Conservation (phyloP, 2,329 filamentous ascomycete species). For the Aspergillus luchuensis region DNA sequence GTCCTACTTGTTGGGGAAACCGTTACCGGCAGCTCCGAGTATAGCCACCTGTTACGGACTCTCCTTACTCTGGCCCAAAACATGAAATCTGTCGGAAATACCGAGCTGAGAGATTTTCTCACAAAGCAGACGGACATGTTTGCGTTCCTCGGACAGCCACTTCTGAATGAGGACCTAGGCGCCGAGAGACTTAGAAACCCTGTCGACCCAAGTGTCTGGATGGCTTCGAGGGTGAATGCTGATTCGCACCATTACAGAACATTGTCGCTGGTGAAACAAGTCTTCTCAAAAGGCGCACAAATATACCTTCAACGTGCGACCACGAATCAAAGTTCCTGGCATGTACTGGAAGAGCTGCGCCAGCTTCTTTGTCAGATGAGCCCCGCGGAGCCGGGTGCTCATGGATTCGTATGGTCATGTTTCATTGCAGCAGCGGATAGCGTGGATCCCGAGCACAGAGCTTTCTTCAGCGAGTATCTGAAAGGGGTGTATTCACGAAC, state of each 20-base stretch:
- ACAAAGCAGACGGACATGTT: conserved; percentile 25
- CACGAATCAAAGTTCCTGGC: conserved; percentile 18
- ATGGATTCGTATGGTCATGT: conserved; percentile 47
- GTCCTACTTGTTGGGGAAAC: conserved; percentile 29
- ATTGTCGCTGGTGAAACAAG: conserved; percentile 8
- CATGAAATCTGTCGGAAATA: conserved; percentile 2
- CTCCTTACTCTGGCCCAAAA: conserved; percentile 19
- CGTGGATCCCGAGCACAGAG: conserved; percentile 35
- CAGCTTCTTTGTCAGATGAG: conserved; percentile 32
- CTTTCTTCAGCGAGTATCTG: conserved; percentile 39
- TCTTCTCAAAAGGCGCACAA: conserved; percentile 25
- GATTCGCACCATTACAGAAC: not conserved
- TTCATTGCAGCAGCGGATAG: conserved; percentile 47
- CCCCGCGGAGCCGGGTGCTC: conserved; percentile 33
- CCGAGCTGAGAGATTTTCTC: conserved; percentile 14
- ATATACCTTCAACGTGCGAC: conserved; percentile 27
- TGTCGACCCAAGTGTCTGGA: not conserved
- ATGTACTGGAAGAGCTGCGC: conserved; percentile 34
- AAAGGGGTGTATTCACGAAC: conserved; percentile 35
- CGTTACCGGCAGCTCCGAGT: conserved; percentile 27
- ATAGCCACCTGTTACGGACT: conserved; percentile 19
- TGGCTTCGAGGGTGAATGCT: not conserved
- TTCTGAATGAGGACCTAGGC: not conserved
- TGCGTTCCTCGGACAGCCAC: not conserved
- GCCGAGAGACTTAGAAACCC: not conserved